Evolutionary conservation across 1,284 basidiomycete genomes (phyloP).

Genomic region (Ustilago esculenta): DNA sequence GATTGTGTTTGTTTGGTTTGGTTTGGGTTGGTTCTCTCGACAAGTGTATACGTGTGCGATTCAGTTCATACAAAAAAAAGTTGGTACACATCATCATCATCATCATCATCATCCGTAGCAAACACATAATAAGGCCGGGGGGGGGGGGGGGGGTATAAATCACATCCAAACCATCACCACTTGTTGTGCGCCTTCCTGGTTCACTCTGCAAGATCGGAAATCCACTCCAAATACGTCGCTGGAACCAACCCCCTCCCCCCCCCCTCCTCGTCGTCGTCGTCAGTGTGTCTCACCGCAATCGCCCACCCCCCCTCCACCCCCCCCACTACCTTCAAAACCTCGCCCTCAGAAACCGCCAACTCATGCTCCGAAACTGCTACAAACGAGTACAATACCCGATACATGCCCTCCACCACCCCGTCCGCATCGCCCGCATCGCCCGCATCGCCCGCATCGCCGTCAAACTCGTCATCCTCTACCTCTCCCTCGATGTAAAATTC

Average conservation of each 20-base stretch:
- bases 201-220: too few relatives aligned
- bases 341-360: slow-evolving; percentile 37
- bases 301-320: slow-evolving; percentile 55
- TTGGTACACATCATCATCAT: too few relatives aligned
- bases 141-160: slow-evolving; percentile 8
- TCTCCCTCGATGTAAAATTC: slow-evolving; percentile 40
- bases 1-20: too few relatives aligned
- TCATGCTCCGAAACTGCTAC: slow-evolving; percentile 53
- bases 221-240: slow-evolving; percentile 48
- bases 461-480: slow-evolving; percentile 45
- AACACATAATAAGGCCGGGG: too few relatives aligned
- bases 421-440: slow-evolving; percentile 23
- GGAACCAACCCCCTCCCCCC: slow-evolving; percentile 44
- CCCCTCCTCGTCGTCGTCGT: slow-evolving; percentile 11
- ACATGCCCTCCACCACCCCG: slow-evolving; percentile 39
- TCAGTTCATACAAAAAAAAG: too few relatives aligned
- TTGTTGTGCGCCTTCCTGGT: too few relatives aligned
- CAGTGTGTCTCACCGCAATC: slow-evolving; percentile 47
- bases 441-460: slow-evolving; percentile 37
- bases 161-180: too few relatives aligned
- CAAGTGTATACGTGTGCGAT: too few relatives aligned
- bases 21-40: too few relatives aligned
- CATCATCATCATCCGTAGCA: too few relatives aligned
- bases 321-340: slow-evolving; percentile 46
- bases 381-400: slow-evolving; percentile 54